Evolutionary conservation across 169 alveolate genomes (phyloP).

Genomic region (Cryptosporidium tyzzeri): DNA sequence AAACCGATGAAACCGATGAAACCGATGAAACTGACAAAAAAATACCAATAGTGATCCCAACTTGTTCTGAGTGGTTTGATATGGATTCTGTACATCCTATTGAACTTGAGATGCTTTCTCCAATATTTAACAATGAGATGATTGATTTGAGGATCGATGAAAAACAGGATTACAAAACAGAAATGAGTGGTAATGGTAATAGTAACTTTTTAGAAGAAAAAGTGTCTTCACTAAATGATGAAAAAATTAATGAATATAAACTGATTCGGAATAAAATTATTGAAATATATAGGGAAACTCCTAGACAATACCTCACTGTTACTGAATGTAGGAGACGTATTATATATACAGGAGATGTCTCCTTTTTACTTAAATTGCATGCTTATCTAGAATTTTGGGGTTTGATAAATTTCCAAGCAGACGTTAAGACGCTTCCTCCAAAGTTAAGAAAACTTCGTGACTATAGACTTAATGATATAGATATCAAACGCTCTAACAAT

Average conservation of each 20-base stretch:
- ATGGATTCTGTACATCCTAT: constrained; percentile 68
- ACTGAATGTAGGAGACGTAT: constrained; percentile 79
- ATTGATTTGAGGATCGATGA: constrained; percentile 24
- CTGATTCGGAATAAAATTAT: constrained; percentile 77
- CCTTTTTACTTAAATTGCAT: constrained; percentile 80
- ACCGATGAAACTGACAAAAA: constrained; percentile 37
- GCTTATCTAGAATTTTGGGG: constrained; percentile 85
- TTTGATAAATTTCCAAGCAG: constrained; percentile 83
- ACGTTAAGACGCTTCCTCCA: constrained; percentile 76
- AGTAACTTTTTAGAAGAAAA: not conserved
- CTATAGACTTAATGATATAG: constrained; percentile 56
- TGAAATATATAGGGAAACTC: constrained; percentile 75
- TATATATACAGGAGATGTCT: constrained; percentile 81
- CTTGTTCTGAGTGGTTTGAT: constrained; percentile 69
- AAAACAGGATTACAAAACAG: not conserved
- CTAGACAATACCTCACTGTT: constrained; percentile 76
- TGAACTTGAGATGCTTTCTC: constrained; percentile 60
- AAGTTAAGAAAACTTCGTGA: constrained; percentile 68
- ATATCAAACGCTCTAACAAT: not conserved
- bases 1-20: constrained; percentile 1
- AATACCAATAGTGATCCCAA: constrained; percentile 63
- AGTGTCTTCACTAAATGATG: not conserved
- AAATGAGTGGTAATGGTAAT: not conserved
- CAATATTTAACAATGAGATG: constrained; percentile 39
- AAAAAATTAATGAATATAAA: constrained; percentile 58